phyloP scores from a whole-genome alignment of 768 basidiomycete genomes.

The Crepidotus variabilis region DNA sequence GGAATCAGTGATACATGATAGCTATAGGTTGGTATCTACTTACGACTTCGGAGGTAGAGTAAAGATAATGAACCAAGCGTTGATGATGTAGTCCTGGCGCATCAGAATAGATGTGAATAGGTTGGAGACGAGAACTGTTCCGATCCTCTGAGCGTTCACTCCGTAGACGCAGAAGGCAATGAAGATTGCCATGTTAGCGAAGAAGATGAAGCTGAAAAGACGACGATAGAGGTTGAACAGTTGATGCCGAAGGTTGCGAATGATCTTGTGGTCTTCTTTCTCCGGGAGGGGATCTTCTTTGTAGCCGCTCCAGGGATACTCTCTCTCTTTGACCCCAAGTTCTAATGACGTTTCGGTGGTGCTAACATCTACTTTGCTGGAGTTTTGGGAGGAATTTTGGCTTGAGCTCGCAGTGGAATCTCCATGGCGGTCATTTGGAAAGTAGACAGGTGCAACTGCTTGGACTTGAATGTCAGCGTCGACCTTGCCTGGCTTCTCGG shows the following conservation, averaged over 20 bases:
- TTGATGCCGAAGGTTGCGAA: slow-evolving; percentile 52
- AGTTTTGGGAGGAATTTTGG: neutral
- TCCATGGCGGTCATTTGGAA: neutral
- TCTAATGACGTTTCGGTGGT: slow-evolving; percentile 21
- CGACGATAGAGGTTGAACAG: slow-evolving; percentile 55
- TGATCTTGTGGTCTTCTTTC: slow-evolving; percentile 41
- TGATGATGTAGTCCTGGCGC: slow-evolving; percentile 57
- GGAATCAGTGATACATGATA: too few species aligned
- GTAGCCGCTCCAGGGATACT: slow-evolving; percentile 51
- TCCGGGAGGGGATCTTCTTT: slow-evolving; percentile 45
- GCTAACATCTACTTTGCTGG: slow-evolving; percentile 17
- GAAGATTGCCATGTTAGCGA: slow-evolving; percentile 50
- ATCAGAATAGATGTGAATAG: slow-evolving; percentile 43
- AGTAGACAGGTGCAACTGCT: too few species aligned
- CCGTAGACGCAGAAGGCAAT: slow-evolving; percentile 35
- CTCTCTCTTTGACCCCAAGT: slow-evolving; percentile 27
- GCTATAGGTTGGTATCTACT: too few species aligned
- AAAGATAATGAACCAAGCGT: slow-evolving; percentile 50
- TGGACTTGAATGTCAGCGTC: too few species aligned
- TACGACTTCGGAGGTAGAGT: slow-evolving; percentile 24
- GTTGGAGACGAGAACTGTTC: slow-evolving; percentile 41
- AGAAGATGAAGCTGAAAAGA: slow-evolving; percentile 56
- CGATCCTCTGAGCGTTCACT: slow-evolving; percentile 32
- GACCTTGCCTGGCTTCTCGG: too few species aligned
- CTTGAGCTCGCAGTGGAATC: neutral